Base-by-base conservation (phyloP, 2,329 filamentous ascomycete genomes). In the Hymenoscyphus infarciens region DNA sequence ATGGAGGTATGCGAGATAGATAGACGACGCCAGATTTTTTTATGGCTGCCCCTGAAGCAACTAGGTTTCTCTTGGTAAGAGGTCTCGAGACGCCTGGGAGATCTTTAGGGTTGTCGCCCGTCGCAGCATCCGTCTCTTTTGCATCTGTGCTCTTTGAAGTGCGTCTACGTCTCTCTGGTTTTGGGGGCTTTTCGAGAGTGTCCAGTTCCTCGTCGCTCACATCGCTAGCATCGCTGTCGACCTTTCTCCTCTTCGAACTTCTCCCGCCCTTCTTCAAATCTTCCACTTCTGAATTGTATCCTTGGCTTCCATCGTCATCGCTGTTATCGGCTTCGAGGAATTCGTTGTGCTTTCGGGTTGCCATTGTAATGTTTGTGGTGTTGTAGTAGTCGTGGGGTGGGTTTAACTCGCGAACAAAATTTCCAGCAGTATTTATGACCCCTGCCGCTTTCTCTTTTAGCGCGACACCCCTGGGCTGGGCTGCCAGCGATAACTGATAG, bases 1-100 rank as follows among this genome's bases (percentile, higher is more conserved):
- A 96, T 0, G 92, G 92, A 3, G 92, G 91, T 66, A 95, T 85
- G 63, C 91, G 87, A 4, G 90, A 94, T 65, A 96, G 81, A 77
- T 95, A 96, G 64, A 95, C 81, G 13, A 96, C 89, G 66, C 91
- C 91, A 0, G 90, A 92, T 73, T 87, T 89, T 69, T 85, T 86
- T 64, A 89, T 82, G 25, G 87, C 86, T 39, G 83, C 82, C 66
- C 87, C 84, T 11, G 86, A 83, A 5, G 81, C 81, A 45, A 88
- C 83, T 57, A 90, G 83, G 72, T 90, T 89, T 77, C 89, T 87
- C 73, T 88, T 86, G 52, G 83, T 80, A 63, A 89, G 76, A 49
- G 82, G 79, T 67, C 81, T 83, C 59, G 82, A 79, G 61, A 83
- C 73, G 65, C 80, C 80, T 15, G 81, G 79, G 2, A 85, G 73